Conservation (phyloP, 441 rosid genomes). For the Sinapis alba region DNA sequence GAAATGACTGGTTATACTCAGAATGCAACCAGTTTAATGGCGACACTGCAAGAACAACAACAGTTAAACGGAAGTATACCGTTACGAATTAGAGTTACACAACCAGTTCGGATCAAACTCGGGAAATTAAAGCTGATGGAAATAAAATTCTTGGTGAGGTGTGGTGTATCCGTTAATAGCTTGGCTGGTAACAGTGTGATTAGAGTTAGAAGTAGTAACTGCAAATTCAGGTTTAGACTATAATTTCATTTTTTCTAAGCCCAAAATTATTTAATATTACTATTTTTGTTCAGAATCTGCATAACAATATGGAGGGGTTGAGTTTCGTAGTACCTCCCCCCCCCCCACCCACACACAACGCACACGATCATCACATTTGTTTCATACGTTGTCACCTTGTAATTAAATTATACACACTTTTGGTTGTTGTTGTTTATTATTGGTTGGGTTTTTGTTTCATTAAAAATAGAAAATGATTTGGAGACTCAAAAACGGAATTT, state of each 20-base stretch:
- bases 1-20: slow-evolving; percentile 58
- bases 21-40: slow-evolving; percentile 52
- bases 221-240: slow-evolving; percentile 66
- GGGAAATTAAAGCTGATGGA: slow-evolving; percentile 75
- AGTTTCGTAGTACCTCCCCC: background rate
- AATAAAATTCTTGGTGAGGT: slow-evolving; percentile 64
- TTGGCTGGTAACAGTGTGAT: slow-evolving; percentile 51
- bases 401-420: background rate
- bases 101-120: slow-evolving; percentile 82
- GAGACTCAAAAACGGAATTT: background rate
- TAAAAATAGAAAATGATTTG: no score
- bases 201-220: slow-evolving; percentile 60
- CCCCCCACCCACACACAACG: background rate
- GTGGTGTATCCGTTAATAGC: slow-evolving; percentile 59
- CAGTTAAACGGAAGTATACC: slow-evolving; percentile 59
- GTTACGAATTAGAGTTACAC: slow-evolving; percentile 64
- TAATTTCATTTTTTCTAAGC: slow-evolving; percentile 31
- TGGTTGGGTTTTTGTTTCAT: no score
- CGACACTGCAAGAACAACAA: slow-evolving; percentile 47
- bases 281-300: background rate
- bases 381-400: slow-evolving; percentile 1
- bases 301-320: slow-evolving; percentile 5
- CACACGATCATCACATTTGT: slow-evolving; percentile 2
- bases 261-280: slow-evolving; percentile 4
- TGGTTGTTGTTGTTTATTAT: background rate